Conservation (phyloP, 148 eudicot species). For the Rhododendron molle region DNA sequence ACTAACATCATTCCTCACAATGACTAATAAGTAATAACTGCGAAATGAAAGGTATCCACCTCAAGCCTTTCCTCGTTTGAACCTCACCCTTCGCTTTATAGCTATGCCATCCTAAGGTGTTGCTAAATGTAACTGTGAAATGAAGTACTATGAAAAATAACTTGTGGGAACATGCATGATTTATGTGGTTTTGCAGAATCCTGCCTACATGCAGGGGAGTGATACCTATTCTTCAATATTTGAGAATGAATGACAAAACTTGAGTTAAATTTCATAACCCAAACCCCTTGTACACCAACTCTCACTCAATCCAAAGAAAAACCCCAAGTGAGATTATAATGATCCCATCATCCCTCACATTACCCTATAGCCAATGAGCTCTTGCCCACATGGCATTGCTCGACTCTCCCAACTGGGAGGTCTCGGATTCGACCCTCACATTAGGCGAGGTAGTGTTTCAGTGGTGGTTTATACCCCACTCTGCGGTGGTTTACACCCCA, state of each 20-base stretch:
- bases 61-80: too few species aligned
- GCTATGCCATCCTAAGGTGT: too few species aligned
- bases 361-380: not conserved
- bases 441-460: too few species aligned
- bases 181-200: not conserved
- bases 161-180: not conserved
- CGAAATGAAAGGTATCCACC: too few species aligned
- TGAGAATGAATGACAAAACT: not conserved
- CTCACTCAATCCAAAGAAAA: not conserved
- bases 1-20: not conserved
- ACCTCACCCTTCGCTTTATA: too few species aligned
- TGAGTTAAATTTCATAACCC: not conserved
- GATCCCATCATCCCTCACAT: not conserved
- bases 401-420: too few species aligned
- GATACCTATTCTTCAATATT: not conserved
- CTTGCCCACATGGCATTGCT: too few species aligned
- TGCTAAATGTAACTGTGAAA: not conserved
- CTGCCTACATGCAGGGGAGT: not conserved
- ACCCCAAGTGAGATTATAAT: not conserved
- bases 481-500: too few species aligned
- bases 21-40: not conserved
- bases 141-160: not conserved
- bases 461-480: too few species aligned
- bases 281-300: not conserved
- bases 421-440: too few species aligned